Conservation (phyloP, 2,329 filamentous ascomycete species). For the Fusarium caatingaense region DNA sequence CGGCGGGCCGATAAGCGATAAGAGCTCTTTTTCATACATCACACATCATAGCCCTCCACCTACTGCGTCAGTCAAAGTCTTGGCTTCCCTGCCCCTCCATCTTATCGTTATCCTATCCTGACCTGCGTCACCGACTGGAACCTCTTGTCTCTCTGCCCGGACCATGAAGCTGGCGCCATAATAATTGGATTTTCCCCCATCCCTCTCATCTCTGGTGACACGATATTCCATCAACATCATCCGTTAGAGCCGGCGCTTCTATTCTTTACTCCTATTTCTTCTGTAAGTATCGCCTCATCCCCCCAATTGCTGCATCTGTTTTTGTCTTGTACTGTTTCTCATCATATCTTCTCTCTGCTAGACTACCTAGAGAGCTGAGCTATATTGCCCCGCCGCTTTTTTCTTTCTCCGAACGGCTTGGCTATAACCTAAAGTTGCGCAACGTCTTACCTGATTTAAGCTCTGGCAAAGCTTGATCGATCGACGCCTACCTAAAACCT, state of each 20-base stretch:
- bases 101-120: conserved; percentile 20
- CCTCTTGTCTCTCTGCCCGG: conserved; percentile 8
- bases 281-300: conserved; percentile 26
- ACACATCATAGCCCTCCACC: conserved; percentile 32
- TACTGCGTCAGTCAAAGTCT: conserved; percentile 25
- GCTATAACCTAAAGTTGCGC: neutral
- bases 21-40: conserved; percentile 36
- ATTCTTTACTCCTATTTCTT: conserved; percentile 25
- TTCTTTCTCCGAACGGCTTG: conserved; percentile 41
- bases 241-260: conserved; percentile 29
- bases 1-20: conserved; percentile 47
- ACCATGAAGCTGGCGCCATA: conserved; percentile 47
- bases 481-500: conserved; percentile 13
- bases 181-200: conserved; percentile 42
- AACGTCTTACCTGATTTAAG: conserved; percentile 37
- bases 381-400: conserved; percentile 47
- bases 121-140: conserved; percentile 40
- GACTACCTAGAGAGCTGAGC: conserved; percentile 42
- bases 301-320: conserved; percentile 8
- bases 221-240: conserved; percentile 43
- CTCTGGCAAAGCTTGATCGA: conserved; percentile 45
- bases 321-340: conserved; percentile 30
- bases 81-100: conserved; percentile 26
- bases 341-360: conserved; percentile 43
- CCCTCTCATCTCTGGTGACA: conserved; percentile 35